Conservation (phyloP, 2,329 filamentous ascomycete species). For the Exophiala spinifera region DNA sequence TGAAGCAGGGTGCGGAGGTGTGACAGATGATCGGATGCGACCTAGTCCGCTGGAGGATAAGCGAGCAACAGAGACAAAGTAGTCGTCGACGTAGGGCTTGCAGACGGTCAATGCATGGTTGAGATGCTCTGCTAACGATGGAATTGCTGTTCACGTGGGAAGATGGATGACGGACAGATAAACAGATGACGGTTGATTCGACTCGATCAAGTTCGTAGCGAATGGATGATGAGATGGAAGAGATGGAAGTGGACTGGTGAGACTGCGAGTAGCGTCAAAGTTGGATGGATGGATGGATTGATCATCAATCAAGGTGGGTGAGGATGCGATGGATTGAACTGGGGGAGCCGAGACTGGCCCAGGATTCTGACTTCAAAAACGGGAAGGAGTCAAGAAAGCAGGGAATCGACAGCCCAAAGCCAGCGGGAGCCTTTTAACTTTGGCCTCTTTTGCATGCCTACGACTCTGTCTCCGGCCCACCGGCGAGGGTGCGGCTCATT, state of each 20-base stretch:
- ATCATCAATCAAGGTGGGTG: too few relatives aligned
- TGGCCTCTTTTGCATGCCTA: too few relatives aligned
- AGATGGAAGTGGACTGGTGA: not conserved
- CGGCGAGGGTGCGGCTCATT: too few relatives aligned
- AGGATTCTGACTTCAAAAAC: too few relatives aligned
- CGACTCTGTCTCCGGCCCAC: too few relatives aligned
- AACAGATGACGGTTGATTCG: not conserved
- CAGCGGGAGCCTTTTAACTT: too few relatives aligned
- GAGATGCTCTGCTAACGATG: not conserved
- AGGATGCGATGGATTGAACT: not conserved
- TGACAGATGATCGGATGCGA: slow-evolving; percentile 7
- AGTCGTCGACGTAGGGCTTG: not conserved
- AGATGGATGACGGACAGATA: not conserved
- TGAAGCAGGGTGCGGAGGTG: slow-evolving; percentile 6
- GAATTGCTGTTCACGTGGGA: not conserved
- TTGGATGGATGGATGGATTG: not conserved
- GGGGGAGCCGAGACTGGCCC: not conserved
- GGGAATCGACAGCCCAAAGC: too few relatives aligned
- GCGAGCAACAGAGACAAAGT: not conserved
- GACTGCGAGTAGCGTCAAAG: not conserved
- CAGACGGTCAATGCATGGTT: not conserved
- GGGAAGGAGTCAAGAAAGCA: too few relatives aligned
- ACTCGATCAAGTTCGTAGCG: not conserved
- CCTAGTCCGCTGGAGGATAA: not conserved
- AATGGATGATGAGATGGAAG: not conserved